Conservation (phyloP, 1,284 basidiomycete genomes). For the Ustilago sp. region DNA sequence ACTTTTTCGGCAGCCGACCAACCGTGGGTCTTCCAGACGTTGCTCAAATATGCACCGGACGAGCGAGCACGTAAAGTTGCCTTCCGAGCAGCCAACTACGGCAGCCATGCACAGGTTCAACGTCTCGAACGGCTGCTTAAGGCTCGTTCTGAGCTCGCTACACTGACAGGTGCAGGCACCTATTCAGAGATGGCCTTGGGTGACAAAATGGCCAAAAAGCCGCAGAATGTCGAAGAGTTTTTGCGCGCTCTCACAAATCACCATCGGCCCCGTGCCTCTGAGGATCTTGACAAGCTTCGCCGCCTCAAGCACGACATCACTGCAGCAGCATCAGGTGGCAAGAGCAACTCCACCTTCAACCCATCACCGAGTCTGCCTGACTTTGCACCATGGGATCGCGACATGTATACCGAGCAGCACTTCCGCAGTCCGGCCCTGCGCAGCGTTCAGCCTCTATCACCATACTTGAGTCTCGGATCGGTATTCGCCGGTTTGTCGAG, state of each 20-base stretch:
- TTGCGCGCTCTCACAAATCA: conserved; percentile 58
- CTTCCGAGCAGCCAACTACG: conserved; percentile 72
- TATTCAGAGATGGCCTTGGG: conserved; percentile 66
- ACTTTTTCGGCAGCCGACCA: conserved; percentile 50
- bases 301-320: conserved; percentile 41
- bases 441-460: conserved; percentile 57
- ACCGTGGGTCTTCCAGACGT: conserved; percentile 89
- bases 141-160: conserved; percentile 60
- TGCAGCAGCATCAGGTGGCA: conserved; percentile 1
- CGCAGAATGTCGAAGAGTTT: conserved; percentile 61
- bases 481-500: conserved; percentile 66
- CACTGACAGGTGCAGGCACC: conserved; percentile 60
- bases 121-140: conserved; percentile 62
- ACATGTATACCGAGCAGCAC: conserved; percentile 62
- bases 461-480: conserved; percentile 65
- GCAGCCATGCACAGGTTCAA: conserved; percentile 52
- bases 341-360: conserved; percentile 19
- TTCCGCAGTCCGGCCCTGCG: conserved; percentile 40
- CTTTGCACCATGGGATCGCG: conserved; percentile 65
- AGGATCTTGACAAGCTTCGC: conserved; percentile 54
- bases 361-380: conserved; percentile 14
- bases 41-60: conserved; percentile 83
- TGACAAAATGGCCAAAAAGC: conserved; percentile 67
- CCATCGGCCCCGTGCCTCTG: conserved; percentile 54
- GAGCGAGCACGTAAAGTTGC: conserved; percentile 84